Base-by-base conservation (phyloP, 2,329 filamentous ascomycete species). In the Pestalotiopsis sp. region DNA sequence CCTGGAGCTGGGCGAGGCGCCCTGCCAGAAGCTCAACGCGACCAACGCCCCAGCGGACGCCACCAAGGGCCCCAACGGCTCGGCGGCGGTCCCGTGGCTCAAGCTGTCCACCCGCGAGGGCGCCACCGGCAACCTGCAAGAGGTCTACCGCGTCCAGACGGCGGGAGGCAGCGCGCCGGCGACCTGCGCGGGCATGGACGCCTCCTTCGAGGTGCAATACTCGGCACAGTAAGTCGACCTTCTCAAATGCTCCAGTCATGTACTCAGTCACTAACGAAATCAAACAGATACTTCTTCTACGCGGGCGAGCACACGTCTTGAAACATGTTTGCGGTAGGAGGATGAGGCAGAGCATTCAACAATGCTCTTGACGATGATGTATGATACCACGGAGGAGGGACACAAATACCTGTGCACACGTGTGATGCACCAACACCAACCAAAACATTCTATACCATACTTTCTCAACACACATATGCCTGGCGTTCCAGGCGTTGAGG, bases 111-210 rank as follows among this genome's bases (percentile, higher is more conserved):
- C 85, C 17, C 82, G 80, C 23, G 78, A 81, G 14, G 86, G 84
- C 38, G 87, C 86, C n/a, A 91, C 88, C 1, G 88, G 88, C 2
- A 82, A 84, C 59, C 88, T 93, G 73, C 88, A 90, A 78, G 90
- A 94, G 78, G 91, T 97, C 27, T 98, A 95, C 82, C 88, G 95
- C 13, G 82, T 98, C 59, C 87, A 93, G 75, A 98, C 95, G 12
- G 94, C 92, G 0, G 95, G 94, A 31, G 95, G 95, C 12, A 88
- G 86, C 61, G 82, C 94, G 2, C 95, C 95, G 0, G 83, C 87
- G 31, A 92, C 90, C 0, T 98, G 95, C 78, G 78, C 87, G 41
- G 92, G 89, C 12, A 85, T 89, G 84, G 79, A 84, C 0, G 83
- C 85, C 12, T 76, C 80, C 1, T 95, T 98, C 73, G 83, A 91